Evolutionary conservation across 495 filamentous ascomycete genomes (phyloP).

Genomic region (Rostrohypoxylon terebratum): DNA sequence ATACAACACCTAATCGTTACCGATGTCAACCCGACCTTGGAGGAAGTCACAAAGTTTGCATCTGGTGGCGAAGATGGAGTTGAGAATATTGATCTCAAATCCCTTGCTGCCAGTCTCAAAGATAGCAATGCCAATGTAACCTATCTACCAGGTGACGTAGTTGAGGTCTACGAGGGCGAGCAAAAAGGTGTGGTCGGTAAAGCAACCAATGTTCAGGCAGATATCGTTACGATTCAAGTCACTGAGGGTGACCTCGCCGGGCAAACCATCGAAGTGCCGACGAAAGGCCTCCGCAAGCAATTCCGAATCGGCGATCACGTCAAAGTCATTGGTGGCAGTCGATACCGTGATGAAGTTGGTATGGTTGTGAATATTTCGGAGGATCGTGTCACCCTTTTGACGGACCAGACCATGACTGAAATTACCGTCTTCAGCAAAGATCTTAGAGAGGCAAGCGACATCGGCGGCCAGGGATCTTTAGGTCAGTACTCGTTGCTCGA

Average conservation of each 20-base stretch:
- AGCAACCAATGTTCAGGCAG: conserved; percentile 85
- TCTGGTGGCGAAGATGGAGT: conserved; percentile 88
- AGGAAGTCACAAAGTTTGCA: conserved; percentile 96
- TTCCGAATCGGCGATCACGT: conserved; percentile 97
- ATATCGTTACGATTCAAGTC: conserved; percentile 92
- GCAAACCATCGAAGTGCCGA: conserved; percentile 89
- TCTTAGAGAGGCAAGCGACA: conserved; percentile 89
- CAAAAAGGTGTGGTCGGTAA: conserved; percentile 90
- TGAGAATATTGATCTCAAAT: conserved; percentile 91
- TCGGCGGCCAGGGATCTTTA: conserved; percentile 79
- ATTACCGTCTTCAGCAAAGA: conserved; percentile 99
- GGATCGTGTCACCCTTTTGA: conserved; percentile 90
- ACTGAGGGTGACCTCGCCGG: conserved; percentile 84
- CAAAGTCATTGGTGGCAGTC: conserved; percentile 96
- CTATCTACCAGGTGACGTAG: conserved; percentile 90
- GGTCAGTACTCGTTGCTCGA: conserved; percentile 92
- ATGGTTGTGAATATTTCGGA: conserved; percentile 95
- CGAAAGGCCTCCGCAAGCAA: conserved; percentile 90
- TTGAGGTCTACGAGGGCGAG: conserved; percentile 96
- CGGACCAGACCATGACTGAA: conserved; percentile 89
- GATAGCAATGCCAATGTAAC: conserved; percentile 78
- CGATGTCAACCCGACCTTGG: conserved; percentile 90
- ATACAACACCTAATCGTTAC: conserved; percentile 84
- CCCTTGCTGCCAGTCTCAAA: conserved; percentile 87
- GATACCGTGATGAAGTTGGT: conserved; percentile 91